These are phyloP conservation scores for Fonsecaea monophora DNA, from an alignment of 2,329 filamentous ascomycete genomes.

Conservation along the genomic window DNA sequence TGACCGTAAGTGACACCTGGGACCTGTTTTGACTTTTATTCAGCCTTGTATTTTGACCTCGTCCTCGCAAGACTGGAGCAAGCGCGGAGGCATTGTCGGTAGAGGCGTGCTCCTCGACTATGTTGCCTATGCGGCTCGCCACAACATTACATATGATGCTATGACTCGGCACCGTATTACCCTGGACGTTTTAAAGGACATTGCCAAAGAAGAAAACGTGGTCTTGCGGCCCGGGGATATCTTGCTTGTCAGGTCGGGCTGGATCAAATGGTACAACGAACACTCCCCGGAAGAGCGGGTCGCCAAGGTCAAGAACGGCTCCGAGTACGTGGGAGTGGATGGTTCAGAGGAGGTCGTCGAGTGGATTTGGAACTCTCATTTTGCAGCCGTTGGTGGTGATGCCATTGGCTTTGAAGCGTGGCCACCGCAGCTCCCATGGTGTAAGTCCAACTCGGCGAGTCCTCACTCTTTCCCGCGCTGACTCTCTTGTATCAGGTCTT, in stretches of 20 bases:
- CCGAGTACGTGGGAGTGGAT: slow-evolving; percentile 55
- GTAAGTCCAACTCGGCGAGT: slow-evolving; percentile 33
- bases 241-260: slow-evolving; percentile 63
- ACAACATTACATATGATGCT: slow-evolving; percentile 46
- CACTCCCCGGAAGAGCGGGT: slow-evolving; percentile 49
- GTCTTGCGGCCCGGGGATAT: slow-evolving; percentile 61
- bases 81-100: slow-evolving; percentile 50
- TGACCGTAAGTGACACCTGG: slow-evolving; percentile 24
- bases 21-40: background rate
- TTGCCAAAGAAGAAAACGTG: slow-evolving; percentile 54
- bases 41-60: slow-evolving; percentile 6
- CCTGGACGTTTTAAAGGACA: slow-evolving; percentile 50
- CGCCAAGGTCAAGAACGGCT: slow-evolving; percentile 43
- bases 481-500: slow-evolving; percentile 30
- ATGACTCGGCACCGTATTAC: slow-evolving; percentile 54
- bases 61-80: slow-evolving; percentile 44
- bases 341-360: slow-evolving; percentile 56
- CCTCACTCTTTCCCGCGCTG: slow-evolving; percentile 28
- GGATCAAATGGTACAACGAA: slow-evolving; percentile 61
- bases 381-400: slow-evolving; percentile 64
- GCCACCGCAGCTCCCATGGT: slow-evolving; percentile 43
- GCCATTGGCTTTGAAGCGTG: slow-evolving; percentile 61
- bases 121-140: slow-evolving; percentile 49
- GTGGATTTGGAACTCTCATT: slow-evolving; percentile 66
- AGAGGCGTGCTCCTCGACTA: slow-evolving; percentile 57